Conservation (phyloP, 192 early-diverging fungal species). For the Endogone sp. region DNA sequence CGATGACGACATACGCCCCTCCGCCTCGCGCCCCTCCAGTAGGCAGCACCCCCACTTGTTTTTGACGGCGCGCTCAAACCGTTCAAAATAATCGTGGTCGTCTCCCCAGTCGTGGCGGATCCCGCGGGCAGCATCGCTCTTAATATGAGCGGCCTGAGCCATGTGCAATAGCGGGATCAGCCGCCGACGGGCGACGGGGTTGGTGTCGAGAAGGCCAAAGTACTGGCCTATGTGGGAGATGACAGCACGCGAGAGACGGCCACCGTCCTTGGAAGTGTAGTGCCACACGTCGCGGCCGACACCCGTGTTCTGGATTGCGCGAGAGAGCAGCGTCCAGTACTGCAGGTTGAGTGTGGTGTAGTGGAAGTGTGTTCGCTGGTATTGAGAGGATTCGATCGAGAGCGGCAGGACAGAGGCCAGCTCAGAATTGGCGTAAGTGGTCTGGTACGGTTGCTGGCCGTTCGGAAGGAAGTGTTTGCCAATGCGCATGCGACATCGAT, state of each 20-base stretch:
- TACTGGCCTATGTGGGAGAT: conserved; percentile 36
- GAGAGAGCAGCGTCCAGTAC: conserved; percentile 52
- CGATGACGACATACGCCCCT: conserved; percentile 12
- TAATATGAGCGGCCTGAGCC: conserved; percentile 38
- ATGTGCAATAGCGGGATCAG: conserved; percentile 46
- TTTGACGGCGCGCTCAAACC: conserved; percentile 6
- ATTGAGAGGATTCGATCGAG: neutral
- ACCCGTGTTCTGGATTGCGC: conserved; percentile 46
- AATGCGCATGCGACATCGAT: conserved; percentile 57
- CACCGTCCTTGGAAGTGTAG: conserved; percentile 42
- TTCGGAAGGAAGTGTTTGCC: conserved; percentile 46
- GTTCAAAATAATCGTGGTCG: conserved; percentile 19
- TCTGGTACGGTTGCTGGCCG: conserved; percentile 29
- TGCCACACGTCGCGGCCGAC: conserved; percentile 53
- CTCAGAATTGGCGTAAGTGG: conserved; percentile 2
- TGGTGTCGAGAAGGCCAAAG: conserved; percentile 22
- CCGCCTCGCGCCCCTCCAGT: conserved; percentile 10
- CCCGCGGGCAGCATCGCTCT: conserved; percentile 13
- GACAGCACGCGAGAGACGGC: conserved; percentile 38
- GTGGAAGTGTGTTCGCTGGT: conserved; percentile 12
- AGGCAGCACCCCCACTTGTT: conserved; percentile 14
- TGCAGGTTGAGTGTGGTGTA: conserved; percentile 51
- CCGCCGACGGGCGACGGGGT: conserved; percentile 13
- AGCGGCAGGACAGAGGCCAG: neutral
- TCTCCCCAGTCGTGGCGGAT: conserved; percentile 5